phyloP scores from a whole-genome alignment of 345 rosid genomes.

The Lepidium didymum region DNA sequence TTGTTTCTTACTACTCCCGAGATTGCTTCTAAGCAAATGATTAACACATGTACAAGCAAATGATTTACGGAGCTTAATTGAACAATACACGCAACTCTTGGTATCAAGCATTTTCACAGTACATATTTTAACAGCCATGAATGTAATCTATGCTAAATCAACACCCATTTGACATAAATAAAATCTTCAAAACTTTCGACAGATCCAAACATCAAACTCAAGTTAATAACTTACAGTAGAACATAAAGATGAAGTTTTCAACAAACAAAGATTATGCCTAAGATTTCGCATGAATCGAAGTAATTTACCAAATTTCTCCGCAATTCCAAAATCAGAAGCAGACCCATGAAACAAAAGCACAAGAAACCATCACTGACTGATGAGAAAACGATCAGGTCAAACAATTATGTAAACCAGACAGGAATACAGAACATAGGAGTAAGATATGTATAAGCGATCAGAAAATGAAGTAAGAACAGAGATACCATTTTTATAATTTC shows the following conservation, averaged over 20 bases:
- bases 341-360: background rate
- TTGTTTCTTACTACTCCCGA: background rate
- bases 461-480: background rate
- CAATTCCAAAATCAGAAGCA: background rate
- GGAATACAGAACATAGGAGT: slow-evolving; percentile 1
- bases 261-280: background rate
- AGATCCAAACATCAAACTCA: background rate
- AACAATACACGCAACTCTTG: slow-evolving; percentile 22
- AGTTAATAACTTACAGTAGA: background rate
- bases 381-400: background rate
- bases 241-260: background rate
- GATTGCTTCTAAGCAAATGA: slow-evolving; percentile 27
- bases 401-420: background rate
- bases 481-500: slow-evolving; percentile 14
- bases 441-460: background rate
- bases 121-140: background rate
- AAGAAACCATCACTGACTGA: background rate
- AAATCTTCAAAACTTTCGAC: background rate
- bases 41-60: slow-evolving; percentile 9
- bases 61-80: background rate
- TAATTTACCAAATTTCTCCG: slow-evolving; percentile 6
- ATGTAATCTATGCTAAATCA: background rate
- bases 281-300: background rate
- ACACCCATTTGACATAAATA: background rate
- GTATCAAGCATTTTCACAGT: slow-evolving; percentile 6